phyloP scores from a whole-genome alignment of 805 yeast genomes.

The Candida nemodendra region DNA sequence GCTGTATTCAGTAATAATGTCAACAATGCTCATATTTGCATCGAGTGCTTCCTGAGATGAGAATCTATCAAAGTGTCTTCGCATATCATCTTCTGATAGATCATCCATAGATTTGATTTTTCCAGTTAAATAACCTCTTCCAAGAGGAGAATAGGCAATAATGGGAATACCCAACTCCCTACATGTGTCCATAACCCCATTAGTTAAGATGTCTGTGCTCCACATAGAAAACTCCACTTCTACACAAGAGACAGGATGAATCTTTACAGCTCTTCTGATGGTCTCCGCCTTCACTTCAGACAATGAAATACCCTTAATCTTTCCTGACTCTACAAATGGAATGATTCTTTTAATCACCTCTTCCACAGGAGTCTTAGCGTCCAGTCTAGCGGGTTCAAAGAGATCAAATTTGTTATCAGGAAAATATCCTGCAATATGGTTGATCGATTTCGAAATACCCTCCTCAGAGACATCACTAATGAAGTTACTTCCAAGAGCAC shows the following conservation, averaged over 20 bases:
- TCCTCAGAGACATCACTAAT: conserved; percentile 57
- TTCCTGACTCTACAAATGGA: conserved; percentile 60
- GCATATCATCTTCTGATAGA: conserved; percentile 56
- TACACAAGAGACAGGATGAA: conserved; percentile 60
- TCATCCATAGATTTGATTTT: conserved; percentile 43
- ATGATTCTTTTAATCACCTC: conserved; percentile 56
- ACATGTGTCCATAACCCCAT: conserved; percentile 64
- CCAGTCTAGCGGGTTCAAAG: conserved; percentile 75
- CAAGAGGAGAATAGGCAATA: conserved; percentile 80
- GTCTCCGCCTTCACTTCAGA: conserved; percentile 70
- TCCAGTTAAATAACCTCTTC: conserved; percentile 78
- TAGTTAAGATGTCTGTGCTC: conserved; percentile 55
- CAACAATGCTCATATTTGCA: conserved; percentile 51
- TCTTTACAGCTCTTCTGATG: conserved; percentile 54
- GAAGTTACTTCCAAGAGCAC: conserved; percentile 42
- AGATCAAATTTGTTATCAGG: conserved; percentile 47
- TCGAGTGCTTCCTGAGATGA: conserved; percentile 48
- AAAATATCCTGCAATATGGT: conserved; percentile 38
- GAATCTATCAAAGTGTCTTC: conserved; percentile 55
- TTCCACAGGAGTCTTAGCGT: conserved; percentile 52
- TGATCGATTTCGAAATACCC: conserved; percentile 47
- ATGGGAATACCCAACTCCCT: conserved; percentile 61
- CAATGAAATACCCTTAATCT: conserved; percentile 67
- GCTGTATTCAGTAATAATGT: conserved; percentile 50
- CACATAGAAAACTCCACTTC: conserved; percentile 80